Base-by-base conservation (phyloP, 257 asterid species). In the Capsicum rhomboideum region DNA sequence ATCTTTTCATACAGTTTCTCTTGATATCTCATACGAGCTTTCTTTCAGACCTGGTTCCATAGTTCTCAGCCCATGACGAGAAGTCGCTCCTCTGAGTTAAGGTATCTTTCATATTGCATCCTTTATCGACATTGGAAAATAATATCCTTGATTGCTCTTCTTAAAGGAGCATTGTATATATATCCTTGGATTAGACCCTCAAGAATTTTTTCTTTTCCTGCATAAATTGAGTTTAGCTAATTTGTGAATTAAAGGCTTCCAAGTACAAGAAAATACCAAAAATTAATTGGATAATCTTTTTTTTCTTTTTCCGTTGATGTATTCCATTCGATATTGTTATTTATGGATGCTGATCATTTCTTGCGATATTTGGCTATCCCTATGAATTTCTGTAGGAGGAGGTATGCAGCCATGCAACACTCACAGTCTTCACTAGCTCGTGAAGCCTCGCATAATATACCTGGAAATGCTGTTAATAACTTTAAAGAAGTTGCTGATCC, bases 11-110 rank as follows among this genome's bases (percentile, higher is more conserved):
- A 16, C 28, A 66, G 52, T 14, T 69, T 82, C 84, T 50, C 29
- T n/a, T 63, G 10, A 37, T 66, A 82, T 86, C 89, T 84, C 44
- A 74, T 31, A 31, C 84, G 4, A 71, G 37, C 79, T 50, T 82
- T 34, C 55, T 16, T 67, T 66, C 94, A 94, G 98, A 96, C 98
- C 26, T 94, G 98, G 98, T 93, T 94, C 72, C 95, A 92, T 79
- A 94, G 98, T 50, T 91, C 95, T 87, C 98, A 92, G 85, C 97
- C 98, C 6, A 94, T 94, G 98, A 94, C 98, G 6, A 90, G 98
- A 85, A 94, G 95, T 82, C 93, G 93, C 10, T 91, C 95, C 56
- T 90, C 93, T 12, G 95, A 91, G 87, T 83, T 94, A 83, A 91
- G 98, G 98, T 93, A 91, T 82, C 84, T 23, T 12, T 75, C 59